These are phyloP conservation scores for Lyophyllum shimeji DNA, from an alignment of 768 basidiomycete genomes.

Conservation along the genomic window DNA sequence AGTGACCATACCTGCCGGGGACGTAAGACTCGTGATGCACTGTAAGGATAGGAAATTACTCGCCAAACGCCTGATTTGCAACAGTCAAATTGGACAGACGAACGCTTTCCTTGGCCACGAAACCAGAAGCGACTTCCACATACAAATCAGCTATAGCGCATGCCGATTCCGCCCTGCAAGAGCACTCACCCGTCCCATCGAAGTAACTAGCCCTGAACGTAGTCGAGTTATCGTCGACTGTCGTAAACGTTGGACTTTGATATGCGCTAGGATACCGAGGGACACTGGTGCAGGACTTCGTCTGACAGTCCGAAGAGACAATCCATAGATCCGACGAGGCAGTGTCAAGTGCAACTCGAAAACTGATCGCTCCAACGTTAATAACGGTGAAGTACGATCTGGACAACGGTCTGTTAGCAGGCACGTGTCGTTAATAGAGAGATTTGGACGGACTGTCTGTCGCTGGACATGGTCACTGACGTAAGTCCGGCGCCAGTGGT, in stretches of 20 bases:
- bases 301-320: slow-evolving; percentile 59
- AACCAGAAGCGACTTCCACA: slow-evolving; percentile 59
- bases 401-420: slow-evolving; percentile 10
- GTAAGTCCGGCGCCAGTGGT: slow-evolving; percentile 40
- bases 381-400: slow-evolving; percentile 73
- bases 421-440: background rate
- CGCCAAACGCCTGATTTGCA: slow-evolving; percentile 67
- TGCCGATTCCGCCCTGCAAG: background rate
- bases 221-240: slow-evolving; percentile 63
- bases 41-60: slow-evolving; percentile 17
- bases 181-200: slow-evolving; percentile 63
- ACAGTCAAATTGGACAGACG: slow-evolving; percentile 59
- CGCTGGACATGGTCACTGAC: slow-evolving; percentile 42
- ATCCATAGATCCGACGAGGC: slow-evolving; percentile 76
- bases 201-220: slow-evolving; percentile 60
- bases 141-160: background rate
- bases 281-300: slow-evolving; percentile 50
- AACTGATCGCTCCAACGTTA: slow-evolving; percentile 57
- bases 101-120: slow-evolving; percentile 67
- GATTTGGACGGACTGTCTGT: slow-evolving; percentile 38
- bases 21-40: background rate
- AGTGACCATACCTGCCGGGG: slow-evolving; percentile 52
- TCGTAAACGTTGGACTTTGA: slow-evolving; percentile 60
- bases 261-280: slow-evolving; percentile 75
- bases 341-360: slow-evolving; percentile 74